Evolutionary conservation across 1,284 basidiomycete genomes (phyloP).

Genomic region (Ceratobasidium sp.): DNA sequence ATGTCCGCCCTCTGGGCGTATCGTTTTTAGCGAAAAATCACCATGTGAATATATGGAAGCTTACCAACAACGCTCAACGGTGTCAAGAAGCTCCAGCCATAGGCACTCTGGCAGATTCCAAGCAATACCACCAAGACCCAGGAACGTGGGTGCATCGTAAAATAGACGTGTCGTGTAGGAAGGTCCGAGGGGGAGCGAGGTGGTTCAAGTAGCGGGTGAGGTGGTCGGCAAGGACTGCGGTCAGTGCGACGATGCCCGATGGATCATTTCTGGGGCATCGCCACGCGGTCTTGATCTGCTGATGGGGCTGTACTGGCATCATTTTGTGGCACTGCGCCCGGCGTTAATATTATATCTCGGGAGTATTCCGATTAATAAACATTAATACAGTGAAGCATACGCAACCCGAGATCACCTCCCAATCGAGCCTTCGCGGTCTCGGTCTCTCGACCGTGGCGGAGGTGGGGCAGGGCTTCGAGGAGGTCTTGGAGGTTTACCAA

Average conservation of each 20-base stretch:
- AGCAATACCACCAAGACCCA: background rate
- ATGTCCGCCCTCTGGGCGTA: background rate
- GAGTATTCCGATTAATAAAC: background rate
- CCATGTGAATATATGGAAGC: background rate
- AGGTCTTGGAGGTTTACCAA: constrained; percentile 27
- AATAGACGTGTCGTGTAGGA: background rate
- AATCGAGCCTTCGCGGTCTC: constrained; percentile 21
- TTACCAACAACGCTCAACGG: constrained; percentile 10
- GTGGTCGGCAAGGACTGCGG: constrained; percentile 3
- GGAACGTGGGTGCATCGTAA: background rate
- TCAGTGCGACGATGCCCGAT: constrained; percentile 4
- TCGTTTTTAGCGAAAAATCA: background rate
- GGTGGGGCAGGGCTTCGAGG: constrained; percentile 46
- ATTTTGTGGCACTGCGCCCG: constrained; percentile 8
- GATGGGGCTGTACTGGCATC: background rate
- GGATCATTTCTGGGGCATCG: background rate
- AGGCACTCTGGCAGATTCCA: constrained; percentile 1
- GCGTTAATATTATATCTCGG: background rate
- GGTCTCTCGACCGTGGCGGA: constrained; percentile 48
- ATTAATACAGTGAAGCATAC: background rate
- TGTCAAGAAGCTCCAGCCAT: constrained; percentile 8
- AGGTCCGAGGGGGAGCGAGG: background rate
- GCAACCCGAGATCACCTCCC: background rate
- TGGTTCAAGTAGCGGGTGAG: background rate
- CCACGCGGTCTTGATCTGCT: background rate